Evolutionary conservation across 148 eudicot genomes (phyloP), one percentile per base, ranked within the genome.

Genomic region (Arbutus unedo): DNA sequence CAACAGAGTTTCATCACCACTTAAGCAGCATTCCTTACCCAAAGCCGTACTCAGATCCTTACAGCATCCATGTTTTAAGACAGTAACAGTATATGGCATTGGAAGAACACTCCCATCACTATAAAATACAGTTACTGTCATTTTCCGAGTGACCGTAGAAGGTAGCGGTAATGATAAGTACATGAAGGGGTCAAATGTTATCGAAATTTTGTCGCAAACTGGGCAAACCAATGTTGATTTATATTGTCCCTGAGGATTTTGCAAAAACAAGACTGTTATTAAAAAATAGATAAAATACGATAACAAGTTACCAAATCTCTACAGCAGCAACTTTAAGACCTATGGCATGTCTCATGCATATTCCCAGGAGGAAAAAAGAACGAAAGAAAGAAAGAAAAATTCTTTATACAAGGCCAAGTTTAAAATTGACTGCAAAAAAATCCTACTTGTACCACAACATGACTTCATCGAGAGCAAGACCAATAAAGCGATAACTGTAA

Each of bases 171-270:
- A 84, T 49, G 95, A 93, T 85, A 97, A 88, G 89, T 97, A 97
- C 99, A 97, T 97, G 91, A 97, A 97, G 31, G 99, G 99, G 79
- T 97, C 99, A 88, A 97, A 97, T 56, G 96, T 92, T 74, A 97
- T 91, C 21, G 99, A 97, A 62, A 97, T 87, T 86, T 94, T 93
- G 84, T 72, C 81, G 88, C 99, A 97, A 84, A 71, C 91, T 53
- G 99, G 98, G 85, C 99, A 97, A 81, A 97, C 96, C 89, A 97
- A 76, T 14, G 99, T 97, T 72, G 99, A 97, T 88, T 97, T 97
- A 88, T 97, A 97, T 84, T 97, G 99, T 50, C 99, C 99, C 99
- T 97, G 97, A 79, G 64, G 79, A 85, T 80, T 72, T 31, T 23
- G 71, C 41, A 57, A 66, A 54, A 82, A 74, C 55, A 16, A 85